Conservation (phyloP, 140 eudicot species). For the Stevia rebaudiana region DNA sequence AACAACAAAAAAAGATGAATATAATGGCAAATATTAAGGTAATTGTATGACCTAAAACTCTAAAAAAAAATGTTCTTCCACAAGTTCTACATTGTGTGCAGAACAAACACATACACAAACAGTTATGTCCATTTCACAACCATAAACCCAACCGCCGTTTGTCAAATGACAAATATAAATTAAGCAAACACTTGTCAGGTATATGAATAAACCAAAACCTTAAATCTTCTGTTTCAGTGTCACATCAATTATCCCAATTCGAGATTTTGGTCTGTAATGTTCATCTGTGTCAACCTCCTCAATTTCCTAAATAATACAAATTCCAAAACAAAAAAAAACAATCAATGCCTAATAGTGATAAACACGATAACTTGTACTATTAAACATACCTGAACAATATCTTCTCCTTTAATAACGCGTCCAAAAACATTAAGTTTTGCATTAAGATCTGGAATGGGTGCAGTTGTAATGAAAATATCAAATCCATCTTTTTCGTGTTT, state of each 20-base stretch:
- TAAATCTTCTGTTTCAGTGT: conserved; percentile 50
- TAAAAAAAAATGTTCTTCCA: conserved; percentile 14
- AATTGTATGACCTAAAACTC: conserved; percentile 22
- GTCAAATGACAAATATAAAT: background rate
- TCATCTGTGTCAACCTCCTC: conserved; percentile 92
- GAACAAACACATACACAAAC: conserved; percentile 29
- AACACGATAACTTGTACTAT: background rate
- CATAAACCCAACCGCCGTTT: conserved; percentile 6
- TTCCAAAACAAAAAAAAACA: background rate
- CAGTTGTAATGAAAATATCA: conserved; percentile 79
- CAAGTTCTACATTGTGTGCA: conserved; percentile 19
- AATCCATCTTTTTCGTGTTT: conserved; percentile 59
- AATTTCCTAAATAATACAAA: conserved; percentile 49
- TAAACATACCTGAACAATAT: conserved; percentile 75
- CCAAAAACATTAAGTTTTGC: conserved; percentile 91
- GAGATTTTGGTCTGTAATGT: conserved; percentile 74
- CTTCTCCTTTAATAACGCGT: conserved; percentile 84
- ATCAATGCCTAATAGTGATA: background rate
- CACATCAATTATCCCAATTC: conserved; percentile 60
- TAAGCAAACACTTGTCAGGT: conserved; percentile 11
- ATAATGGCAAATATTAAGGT: conserved; percentile 15
- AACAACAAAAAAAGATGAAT: conserved; percentile 4
- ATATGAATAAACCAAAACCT: conserved; percentile 2
- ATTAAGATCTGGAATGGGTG: conserved; percentile 96
- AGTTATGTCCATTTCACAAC: conserved; percentile 24